phyloP scores from a whole-genome alignment of 1,284 basidiomycete species.

The Phellinidium pouzarii region DNA sequence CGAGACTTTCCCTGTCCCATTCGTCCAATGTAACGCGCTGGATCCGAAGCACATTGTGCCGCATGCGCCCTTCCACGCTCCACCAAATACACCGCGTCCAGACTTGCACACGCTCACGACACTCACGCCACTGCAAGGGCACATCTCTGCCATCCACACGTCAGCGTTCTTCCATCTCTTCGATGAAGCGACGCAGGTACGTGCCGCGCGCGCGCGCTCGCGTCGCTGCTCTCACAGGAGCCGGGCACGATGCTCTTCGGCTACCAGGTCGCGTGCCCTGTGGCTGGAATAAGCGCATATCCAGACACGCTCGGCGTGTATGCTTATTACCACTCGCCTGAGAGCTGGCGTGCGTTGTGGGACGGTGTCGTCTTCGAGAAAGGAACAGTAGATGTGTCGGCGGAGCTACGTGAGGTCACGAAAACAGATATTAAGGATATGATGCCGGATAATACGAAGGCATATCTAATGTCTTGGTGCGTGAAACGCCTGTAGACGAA shows the following conservation, averaged over 20 bases:
- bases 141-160: slow-evolving; percentile 40
- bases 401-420: slow-evolving; percentile 1
- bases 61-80: slow-evolving; percentile 25
- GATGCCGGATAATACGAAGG: neutral
- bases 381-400: slow-evolving; percentile 16
- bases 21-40: slow-evolving; percentile 23
- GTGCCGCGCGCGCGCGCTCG: slow-evolving; percentile 36
- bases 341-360: slow-evolving; percentile 19
- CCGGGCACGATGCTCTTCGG: slow-evolving; percentile 36
- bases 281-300: slow-evolving; percentile 24
- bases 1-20: slow-evolving; percentile 21
- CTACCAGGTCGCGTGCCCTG: slow-evolving; percentile 23
- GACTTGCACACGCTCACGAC: slow-evolving; percentile 28
- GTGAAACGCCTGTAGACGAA: slow-evolving; percentile 14
- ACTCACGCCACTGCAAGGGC: slow-evolving; percentile 39
- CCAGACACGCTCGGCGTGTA: neutral
- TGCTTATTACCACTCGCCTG: slow-evolving; percentile 16
- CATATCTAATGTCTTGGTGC: slow-evolving; percentile 11
- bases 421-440: neutral
- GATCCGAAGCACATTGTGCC: slow-evolving; percentile 28
- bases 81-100: slow-evolving; percentile 25
- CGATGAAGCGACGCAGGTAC: slow-evolving; percentile 34
- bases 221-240: slow-evolving; percentile 32
- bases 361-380: slow-evolving; percentile 15
- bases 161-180: slow-evolving; percentile 50